Evolutionary conservation across 2,329 filamentous ascomycete species (phyloP), one percentile per base, ranked within the genome.

Genomic region (Chrysoporthe deuterocubensis): DNA sequence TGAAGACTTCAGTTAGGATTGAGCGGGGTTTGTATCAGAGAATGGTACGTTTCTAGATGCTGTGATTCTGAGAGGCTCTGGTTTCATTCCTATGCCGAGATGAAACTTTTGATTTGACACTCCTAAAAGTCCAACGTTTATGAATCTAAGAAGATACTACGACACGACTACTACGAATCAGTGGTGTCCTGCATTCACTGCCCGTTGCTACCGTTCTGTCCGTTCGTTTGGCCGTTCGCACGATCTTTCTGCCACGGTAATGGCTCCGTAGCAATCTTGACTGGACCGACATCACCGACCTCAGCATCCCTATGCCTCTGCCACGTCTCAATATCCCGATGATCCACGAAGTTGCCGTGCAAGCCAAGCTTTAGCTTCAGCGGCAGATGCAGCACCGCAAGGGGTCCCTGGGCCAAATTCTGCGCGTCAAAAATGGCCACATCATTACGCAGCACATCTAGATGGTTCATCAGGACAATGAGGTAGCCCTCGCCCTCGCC

Each of bases 401-500:
- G 66, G 9, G 81, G 81, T 0, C 81, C 80, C 42, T 76, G 73
- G 0, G 74, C 71, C 0, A 82, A 72, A 21, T 80, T 71, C 70
- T 76, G 77, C 1, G 80, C 80, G 56, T 82, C 80, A 64, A 81
- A 81, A 59, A 82, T 78, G n/a, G 80, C 75, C 7, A 81, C 76
- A 64, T 82, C 81, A 70, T 82, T 82, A 61, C 81, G 75, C 43
- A 81, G 72, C 61, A 79, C 76, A 70, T 84, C 83, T 4, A 84
- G 77, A 64, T 80, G 78, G 70, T 83, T 83, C 52, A 82, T 74
- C 62, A 83, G 76, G 26, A 81, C 81, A 44, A 85, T 79, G 71
- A 80, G 77, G 70, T 84, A 86, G 1, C 84, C 84, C 64, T 86
- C 83, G 0, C 83, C 84, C 71, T 87, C 84, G 1, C 66, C 75